phyloP scores from a whole-genome alignment of 1,284 basidiomycete genomes.

The Chiua sp. region DNA sequence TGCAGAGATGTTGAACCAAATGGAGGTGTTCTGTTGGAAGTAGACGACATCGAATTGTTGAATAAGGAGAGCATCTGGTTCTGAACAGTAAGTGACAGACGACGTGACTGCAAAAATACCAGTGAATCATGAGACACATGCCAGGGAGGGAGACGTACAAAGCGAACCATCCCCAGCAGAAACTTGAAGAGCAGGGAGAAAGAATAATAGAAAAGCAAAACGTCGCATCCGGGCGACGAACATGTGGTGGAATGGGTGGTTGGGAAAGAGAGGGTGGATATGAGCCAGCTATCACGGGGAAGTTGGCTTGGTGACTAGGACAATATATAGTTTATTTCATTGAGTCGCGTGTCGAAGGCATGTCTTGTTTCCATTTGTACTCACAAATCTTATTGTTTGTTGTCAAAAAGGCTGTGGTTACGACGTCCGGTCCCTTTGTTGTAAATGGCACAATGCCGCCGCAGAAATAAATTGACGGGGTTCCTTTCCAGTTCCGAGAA shows the following conservation, averaged over 20 bases:
- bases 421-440: slow-evolving; percentile 25
- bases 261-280: slow-evolving; percentile 24
- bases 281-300: slow-evolving; percentile 37
- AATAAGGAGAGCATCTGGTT: slow-evolving; percentile 80
- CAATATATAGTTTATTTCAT: slow-evolving; percentile 26
- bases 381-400: slow-evolving; percentile 41
- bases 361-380: slow-evolving; percentile 38
- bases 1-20: slow-evolving; percentile 77
- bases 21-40: slow-evolving; percentile 69
- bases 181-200: slow-evolving; percentile 48
- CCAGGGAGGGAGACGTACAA: slow-evolving; percentile 49
- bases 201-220: slow-evolving; percentile 45
- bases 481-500: background rate
- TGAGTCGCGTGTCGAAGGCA: slow-evolving; percentile 35
- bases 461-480: background rate
- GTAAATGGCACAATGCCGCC: slow-evolving; percentile 7
- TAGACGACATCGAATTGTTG: slow-evolving; percentile 84
- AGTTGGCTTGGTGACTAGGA: slow-evolving; percentile 8
- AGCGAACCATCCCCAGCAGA: slow-evolving; percentile 57
- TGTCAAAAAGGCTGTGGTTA: slow-evolving; percentile 28
- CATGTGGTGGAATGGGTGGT: slow-evolving; percentile 45
- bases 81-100: slow-evolving; percentile 87
- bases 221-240: slow-evolving; percentile 77
- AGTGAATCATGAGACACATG: background rate
- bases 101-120: slow-evolving; percentile 65